Evolutionary conservation across 2,329 filamentous ascomycete species (phyloP).

Genomic region (Clarireedia hainanense): DNA sequence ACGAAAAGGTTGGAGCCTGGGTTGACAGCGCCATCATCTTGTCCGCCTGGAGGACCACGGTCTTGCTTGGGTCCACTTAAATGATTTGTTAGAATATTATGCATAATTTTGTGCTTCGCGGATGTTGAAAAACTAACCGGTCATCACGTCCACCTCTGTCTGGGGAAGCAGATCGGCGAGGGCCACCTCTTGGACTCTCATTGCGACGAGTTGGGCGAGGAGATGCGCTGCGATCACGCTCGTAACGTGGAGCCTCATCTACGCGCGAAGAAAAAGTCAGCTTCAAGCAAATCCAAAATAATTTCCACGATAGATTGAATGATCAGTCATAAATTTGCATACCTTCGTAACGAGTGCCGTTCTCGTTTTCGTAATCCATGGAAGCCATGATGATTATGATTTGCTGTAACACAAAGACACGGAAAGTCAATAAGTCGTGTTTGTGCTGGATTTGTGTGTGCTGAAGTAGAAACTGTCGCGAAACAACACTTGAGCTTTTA

Average conservation of each 20-base stretch:
- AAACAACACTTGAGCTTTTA: slow-evolving; percentile 8
- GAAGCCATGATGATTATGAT: slow-evolving; percentile 37
- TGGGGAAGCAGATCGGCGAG: slow-evolving; percentile 58
- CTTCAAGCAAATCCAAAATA: slow-evolving; percentile 10
- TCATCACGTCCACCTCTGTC: slow-evolving; percentile 40
- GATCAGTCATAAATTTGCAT: slow-evolving; percentile 22
- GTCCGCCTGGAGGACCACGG: slow-evolving; percentile 35
- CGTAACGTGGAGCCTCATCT: slow-evolving; percentile 60
- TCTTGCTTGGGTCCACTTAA: slow-evolving; percentile 43
- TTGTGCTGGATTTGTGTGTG: too few species aligned
- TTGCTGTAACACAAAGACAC: slow-evolving; percentile 11
- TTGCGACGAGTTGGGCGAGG: slow-evolving; percentile 51
- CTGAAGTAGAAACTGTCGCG: neutral
- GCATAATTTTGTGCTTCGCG: neutral
- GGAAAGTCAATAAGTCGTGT: neutral
- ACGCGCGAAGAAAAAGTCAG: slow-evolving; percentile 13
- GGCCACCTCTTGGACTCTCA: slow-evolving; percentile 45
- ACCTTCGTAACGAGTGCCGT: slow-evolving; percentile 60
- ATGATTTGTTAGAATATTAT: slow-evolving; percentile 9
- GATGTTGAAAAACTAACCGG: slow-evolving; percentile 33
- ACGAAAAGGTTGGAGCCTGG: slow-evolving; percentile 98
- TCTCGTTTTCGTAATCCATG: slow-evolving; percentile 65
- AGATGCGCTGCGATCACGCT: slow-evolving; percentile 60
- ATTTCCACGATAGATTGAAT: neutral
- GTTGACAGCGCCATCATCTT: slow-evolving; percentile 77